These are phyloP conservation scores for Nevesoporus exiguus DNA, from an alignment of 768 basidiomycete genomes.

Conservation along the genomic window DNA sequence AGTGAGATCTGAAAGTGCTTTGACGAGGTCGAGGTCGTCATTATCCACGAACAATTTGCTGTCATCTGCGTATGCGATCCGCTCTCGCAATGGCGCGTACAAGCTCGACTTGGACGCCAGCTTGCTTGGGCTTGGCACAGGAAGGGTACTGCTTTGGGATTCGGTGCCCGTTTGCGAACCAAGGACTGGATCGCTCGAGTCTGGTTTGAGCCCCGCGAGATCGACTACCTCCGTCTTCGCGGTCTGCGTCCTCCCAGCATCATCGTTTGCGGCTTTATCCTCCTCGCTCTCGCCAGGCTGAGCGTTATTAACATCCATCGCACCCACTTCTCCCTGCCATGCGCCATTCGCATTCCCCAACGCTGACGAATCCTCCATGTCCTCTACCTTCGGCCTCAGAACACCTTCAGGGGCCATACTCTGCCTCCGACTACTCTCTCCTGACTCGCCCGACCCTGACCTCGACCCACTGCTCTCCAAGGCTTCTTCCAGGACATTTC, in stretches of 20 bases:
- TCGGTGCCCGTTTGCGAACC: conserved; percentile 39
- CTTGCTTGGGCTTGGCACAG: conserved; percentile 31
- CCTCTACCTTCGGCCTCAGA: conserved; percentile 48
- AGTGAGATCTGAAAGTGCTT: conserved; percentile 43
- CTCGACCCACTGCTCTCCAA: conserved; percentile 37
- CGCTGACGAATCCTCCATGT: conserved; percentile 54
- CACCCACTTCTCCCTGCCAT: conserved; percentile 20
- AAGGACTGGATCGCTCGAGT: conserved; percentile 55
- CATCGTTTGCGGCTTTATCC: conserved; percentile 7
- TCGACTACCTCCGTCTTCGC: conserved; percentile 27
- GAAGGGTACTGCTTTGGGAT: conserved; percentile 27
- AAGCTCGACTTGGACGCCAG: conserved; percentile 39
- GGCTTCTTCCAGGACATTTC: conserved; percentile 54
- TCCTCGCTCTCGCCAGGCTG: conserved; percentile 27
- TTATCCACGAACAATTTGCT: conserved; percentile 53
- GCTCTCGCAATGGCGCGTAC: conserved; percentile 58
- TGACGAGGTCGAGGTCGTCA: conserved; percentile 48
- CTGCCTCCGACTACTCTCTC: conserved; percentile 36
- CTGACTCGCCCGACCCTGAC: conserved; percentile 30
- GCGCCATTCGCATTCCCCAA: conserved; percentile 25
- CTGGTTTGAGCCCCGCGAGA: conserved; percentile 45
- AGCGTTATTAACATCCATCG: conserved; percentile 36
- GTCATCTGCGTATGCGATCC: conserved; percentile 45
- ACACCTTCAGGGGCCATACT: conserved; percentile 25
- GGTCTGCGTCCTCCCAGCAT: conserved; percentile 18